Conservation (phyloP, 106 monocot genomes). For the Platanthera zijinensis region DNA sequence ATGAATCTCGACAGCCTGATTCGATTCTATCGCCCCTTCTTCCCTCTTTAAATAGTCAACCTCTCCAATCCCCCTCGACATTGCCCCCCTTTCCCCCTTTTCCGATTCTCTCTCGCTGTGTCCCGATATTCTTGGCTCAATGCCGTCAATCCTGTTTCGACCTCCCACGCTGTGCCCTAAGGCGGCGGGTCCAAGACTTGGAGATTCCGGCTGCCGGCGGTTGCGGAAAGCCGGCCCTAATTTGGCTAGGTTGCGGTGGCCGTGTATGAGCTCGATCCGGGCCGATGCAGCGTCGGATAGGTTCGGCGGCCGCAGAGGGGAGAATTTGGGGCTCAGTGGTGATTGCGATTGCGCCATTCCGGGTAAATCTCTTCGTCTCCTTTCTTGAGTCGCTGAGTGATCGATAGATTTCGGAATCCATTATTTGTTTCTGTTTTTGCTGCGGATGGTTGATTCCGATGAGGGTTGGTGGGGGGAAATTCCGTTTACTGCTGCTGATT, state of each 20-base stretch:
- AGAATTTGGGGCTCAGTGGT: not conserved
- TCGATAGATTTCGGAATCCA: not conserved
- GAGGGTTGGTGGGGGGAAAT: not conserved
- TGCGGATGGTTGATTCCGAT: not conserved
- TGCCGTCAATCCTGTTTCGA: not conserved
- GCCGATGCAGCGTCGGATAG: conserved; percentile 19
- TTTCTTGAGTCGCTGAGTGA: not conserved
- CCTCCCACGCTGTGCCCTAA: not conserved
- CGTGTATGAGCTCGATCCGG: conserved; percentile 31
- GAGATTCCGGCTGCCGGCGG: not conserved
- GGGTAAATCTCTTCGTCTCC: not conserved
- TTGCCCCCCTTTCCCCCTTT: not conserved
- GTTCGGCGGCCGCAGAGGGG: not conserved
- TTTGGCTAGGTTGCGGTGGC: conserved; percentile 31
- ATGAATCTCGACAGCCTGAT: too few species aligned
- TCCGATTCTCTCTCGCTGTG: not conserved
- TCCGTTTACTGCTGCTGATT: not conserved
- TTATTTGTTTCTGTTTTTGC: not conserved
- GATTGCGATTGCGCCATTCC: conserved; percentile 8
- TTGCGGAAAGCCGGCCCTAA: conserved; percentile 12
- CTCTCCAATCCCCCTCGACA: not conserved
- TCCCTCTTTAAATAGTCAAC: not conserved
- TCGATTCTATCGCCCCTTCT: not conserved
- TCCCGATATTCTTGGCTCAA: not conserved
- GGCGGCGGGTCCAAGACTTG: too few species aligned